phyloP scores from a whole-genome alignment of 129 eudicot species.

The Lactuca saligna region DNA sequence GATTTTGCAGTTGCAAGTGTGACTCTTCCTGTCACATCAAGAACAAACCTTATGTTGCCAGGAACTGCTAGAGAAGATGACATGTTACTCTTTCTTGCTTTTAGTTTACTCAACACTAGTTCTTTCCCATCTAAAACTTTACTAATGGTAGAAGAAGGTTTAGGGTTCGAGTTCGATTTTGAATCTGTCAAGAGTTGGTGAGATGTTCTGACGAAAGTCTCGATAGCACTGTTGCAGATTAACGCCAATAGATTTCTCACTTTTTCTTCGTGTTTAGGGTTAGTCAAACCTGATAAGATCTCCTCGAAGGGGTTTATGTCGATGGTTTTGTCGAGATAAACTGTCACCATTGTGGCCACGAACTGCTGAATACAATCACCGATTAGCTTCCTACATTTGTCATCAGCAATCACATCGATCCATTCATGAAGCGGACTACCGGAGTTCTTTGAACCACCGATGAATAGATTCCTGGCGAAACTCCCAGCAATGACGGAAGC shows the following conservation, averaged over 20 bases:
- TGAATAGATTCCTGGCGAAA: constrained; percentile 62
- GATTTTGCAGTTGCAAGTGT: constrained; percentile 63
- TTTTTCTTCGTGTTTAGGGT: constrained; percentile 70
- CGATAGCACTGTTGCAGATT: constrained; percentile 70
- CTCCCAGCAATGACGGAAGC: constrained; percentile 82
- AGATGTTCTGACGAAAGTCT: constrained; percentile 67
- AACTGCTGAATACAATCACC: constrained; percentile 63
- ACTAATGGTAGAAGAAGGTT: constrained; percentile 28
- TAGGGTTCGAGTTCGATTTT: constrained; percentile 25
- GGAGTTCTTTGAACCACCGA: constrained; percentile 24
- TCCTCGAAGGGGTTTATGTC: constrained; percentile 68
- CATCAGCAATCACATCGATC: constrained; percentile 51
- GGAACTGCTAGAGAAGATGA: constrained; percentile 62
- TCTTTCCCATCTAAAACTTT: constrained; percentile 29
- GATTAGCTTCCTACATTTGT: constrained; percentile 47
- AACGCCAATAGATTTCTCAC: constrained; percentile 48
- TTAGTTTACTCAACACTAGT: constrained; percentile 20
- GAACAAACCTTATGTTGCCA: constrained; percentile 55
- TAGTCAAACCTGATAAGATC: constrained; percentile 67
- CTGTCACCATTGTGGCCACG: constrained; percentile 76
- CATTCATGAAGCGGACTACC: constrained; percentile 33
- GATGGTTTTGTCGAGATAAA: constrained; percentile 78
- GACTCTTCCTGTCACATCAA: constrained; percentile 65
- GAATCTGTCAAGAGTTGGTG: constrained; percentile 54
- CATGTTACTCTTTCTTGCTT: constrained; percentile 27